These are phyloP conservation scores for Irpex lacteus DNA, from an alignment of 1,284 basidiomycete genomes.

Conservation along the genomic window DNA sequence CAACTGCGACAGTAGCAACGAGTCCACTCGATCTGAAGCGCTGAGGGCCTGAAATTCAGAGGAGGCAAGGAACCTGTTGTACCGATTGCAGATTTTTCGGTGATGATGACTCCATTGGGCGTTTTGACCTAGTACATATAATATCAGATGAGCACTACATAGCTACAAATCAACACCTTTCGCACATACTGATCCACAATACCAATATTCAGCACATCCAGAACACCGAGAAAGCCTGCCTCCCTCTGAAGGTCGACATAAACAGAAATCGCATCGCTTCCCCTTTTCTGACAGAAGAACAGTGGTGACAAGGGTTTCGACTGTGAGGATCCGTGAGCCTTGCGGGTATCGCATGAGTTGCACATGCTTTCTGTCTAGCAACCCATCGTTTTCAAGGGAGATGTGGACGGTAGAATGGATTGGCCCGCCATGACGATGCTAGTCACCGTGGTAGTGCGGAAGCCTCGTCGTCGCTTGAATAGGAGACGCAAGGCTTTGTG, in stretches of 20 bases:
- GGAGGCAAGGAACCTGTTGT: constrained; percentile 45
- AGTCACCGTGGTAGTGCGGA: not conserved
- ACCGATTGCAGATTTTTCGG: constrained; percentile 58
- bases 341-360: constrained; percentile 34
- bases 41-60: constrained; percentile 44
- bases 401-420: not conserved
- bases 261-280: constrained; percentile 62
- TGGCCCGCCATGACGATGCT: not conserved
- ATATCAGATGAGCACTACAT: not conserved
- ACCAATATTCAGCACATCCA: constrained; percentile 68
- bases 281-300: constrained; percentile 57
- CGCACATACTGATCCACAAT: constrained; percentile 63
- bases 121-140: constrained; percentile 54
- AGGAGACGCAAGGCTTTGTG: not conserved
- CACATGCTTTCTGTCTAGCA: constrained; percentile 49
- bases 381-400: constrained; percentile 39
- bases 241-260: constrained; percentile 25
- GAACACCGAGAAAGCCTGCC: constrained; percentile 48
- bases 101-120: constrained; percentile 63
- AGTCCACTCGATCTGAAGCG: constrained; percentile 54
- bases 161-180: not conserved
- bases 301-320: constrained; percentile 42
- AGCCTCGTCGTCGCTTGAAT: too few relatives aligned
- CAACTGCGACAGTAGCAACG: constrained; percentile 61
- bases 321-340: constrained; percentile 47